Evolutionary conservation across 2,329 filamentous ascomycete species (phyloP).

Genomic region (Teratosphaeria nubilosa): DNA sequence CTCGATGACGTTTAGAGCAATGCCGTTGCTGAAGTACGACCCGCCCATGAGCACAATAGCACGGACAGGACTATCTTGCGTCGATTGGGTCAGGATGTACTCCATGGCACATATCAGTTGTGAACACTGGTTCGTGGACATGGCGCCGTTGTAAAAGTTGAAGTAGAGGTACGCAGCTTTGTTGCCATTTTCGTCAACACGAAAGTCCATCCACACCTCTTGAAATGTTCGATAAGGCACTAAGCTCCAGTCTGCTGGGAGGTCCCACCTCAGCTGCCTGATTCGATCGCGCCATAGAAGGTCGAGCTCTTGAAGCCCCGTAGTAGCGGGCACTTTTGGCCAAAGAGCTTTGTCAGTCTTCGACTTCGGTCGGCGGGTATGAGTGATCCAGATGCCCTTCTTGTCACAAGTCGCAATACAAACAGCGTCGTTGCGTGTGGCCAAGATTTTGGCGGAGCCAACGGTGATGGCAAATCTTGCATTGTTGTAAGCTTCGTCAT

Average conservation of each 20-base stretch:
- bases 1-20: conserved; percentile 37
- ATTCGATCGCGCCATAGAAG: conserved; percentile 18
- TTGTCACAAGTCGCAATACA: conserved; percentile 32
- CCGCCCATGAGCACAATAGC: conserved; percentile 33
- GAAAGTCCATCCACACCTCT: conserved; percentile 32
- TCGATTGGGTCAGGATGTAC: conserved; percentile 24
- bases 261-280: conserved; percentile 8
- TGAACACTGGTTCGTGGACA: conserved; percentile 32
- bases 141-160: conserved; percentile 37
- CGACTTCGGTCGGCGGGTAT: conserved; percentile 30
- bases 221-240: conserved; percentile 26
- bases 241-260: conserved; percentile 21
- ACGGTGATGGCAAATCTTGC: not conserved
- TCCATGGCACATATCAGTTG: conserved; percentile 29
- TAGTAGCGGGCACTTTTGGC: conserved; percentile 33
- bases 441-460: conserved; percentile 23
- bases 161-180: conserved; percentile 33
- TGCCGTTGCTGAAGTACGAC: conserved; percentile 36
- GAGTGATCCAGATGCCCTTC: conserved; percentile 34
- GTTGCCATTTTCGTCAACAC: conserved; percentile 17
- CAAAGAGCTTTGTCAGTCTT: conserved; percentile 30
- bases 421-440: conserved; percentile 23
- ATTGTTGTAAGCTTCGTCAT: conserved; percentile 16
- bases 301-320: conserved; percentile 27
- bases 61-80: conserved; percentile 20